Evolutionary conservation across 2,329 filamentous ascomycete species (phyloP).

Genomic region (Aspergillus persii): DNA sequence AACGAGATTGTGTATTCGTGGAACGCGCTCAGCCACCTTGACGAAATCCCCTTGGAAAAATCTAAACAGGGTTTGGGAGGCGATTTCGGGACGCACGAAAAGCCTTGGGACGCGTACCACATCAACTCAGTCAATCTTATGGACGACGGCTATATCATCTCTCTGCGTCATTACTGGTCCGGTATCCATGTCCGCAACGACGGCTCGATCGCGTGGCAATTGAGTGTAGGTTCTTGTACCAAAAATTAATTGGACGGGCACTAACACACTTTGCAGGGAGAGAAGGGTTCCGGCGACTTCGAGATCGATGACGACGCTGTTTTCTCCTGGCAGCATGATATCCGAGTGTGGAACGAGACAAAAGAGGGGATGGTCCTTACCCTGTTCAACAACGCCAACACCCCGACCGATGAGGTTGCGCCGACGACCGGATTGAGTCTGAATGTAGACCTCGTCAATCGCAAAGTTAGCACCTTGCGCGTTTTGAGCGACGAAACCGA

Average conservation of each 20-base stretch:
- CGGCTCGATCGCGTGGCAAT: constrained; percentile 29
- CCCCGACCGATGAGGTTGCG: constrained; percentile 18
- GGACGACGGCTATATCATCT: constrained; percentile 36
- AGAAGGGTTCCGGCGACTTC: constrained; percentile 26
- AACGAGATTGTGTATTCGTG: constrained; percentile 33
- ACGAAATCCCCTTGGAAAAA: constrained; percentile 27
- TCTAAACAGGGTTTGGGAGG: constrained; percentile 25
- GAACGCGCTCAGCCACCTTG: constrained; percentile 34
- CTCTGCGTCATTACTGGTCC: constrained; percentile 36
- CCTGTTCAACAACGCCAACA: constrained; percentile 34
- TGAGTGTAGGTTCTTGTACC: constrained; percentile 18
- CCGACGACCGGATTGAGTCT: constrained; percentile 24
- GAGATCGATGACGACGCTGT: constrained; percentile 15
- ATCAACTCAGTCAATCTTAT: constrained; percentile 34
- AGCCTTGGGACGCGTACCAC: constrained; percentile 37
- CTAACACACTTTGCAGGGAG: constrained; percentile 18
- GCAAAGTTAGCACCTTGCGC: constrained; percentile 22
- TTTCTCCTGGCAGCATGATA: constrained; percentile 37
- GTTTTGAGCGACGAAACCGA: constrained; percentile 22
- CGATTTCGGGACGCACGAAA: constrained; percentile 17
- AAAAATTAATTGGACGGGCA: not conserved
- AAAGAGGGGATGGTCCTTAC: constrained; percentile 31
- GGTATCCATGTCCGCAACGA: constrained; percentile 31
- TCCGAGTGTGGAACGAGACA: constrained; percentile 36
- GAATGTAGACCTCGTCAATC: constrained; percentile 22